A percentile compares a stretch with the other conserved stretches of the same genome.
Conservation (phyloP, 768 basidiomycete species). For the Tricholoma bakamatsutake region DNA sequence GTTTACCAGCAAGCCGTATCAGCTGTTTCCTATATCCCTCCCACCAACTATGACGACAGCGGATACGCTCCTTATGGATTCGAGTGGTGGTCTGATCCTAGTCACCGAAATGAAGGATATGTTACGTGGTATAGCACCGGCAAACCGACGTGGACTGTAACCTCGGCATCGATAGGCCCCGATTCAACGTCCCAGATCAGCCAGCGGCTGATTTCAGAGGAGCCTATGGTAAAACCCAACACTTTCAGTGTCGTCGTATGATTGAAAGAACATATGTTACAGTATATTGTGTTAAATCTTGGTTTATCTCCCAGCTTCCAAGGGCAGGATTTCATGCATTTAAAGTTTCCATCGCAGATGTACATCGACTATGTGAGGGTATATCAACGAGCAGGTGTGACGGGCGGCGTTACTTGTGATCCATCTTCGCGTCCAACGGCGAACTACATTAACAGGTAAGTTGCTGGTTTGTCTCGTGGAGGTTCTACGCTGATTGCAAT, state of each 20-base stretch:
- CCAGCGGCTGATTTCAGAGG: slow-evolving; percentile 75
- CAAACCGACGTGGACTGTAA: slow-evolving; percentile 64
- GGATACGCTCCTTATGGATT: slow-evolving; percentile 62
- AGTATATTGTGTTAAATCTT: slow-evolving; percentile 84
- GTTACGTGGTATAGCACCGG: slow-evolving; percentile 80
- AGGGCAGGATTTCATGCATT: slow-evolving; percentile 57
- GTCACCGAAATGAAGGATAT: slow-evolving; percentile 58
- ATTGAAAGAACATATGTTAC: slow-evolving; percentile 5
- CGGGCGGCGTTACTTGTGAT: slow-evolving; percentile 71
- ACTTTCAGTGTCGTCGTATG: neutral
- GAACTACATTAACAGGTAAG: slow-evolving; percentile 67
- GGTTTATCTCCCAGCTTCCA: slow-evolving; percentile 81
- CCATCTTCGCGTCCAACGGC: slow-evolving; percentile 74
- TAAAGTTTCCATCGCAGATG: slow-evolving; percentile 78
- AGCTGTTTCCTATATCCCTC: slow-evolving; percentile 51
- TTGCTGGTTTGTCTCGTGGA: neutral
- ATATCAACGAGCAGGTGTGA: slow-evolving; percentile 72
- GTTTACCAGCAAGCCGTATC: slow-evolving; percentile 72
- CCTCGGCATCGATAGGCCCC: slow-evolving; percentile 59
- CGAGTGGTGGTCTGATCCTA: slow-evolving; percentile 80
- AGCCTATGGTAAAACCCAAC: slow-evolving; percentile 74
- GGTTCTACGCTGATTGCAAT: neutral
- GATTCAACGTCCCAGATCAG: slow-evolving; percentile 54
- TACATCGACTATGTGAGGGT: slow-evolving; percentile 87
- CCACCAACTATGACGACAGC: slow-evolving; percentile 47